Evolutionary conservation across 805 yeast genomes (phyloP).

Genomic region (Grigorovia yakushimaensis): DNA sequence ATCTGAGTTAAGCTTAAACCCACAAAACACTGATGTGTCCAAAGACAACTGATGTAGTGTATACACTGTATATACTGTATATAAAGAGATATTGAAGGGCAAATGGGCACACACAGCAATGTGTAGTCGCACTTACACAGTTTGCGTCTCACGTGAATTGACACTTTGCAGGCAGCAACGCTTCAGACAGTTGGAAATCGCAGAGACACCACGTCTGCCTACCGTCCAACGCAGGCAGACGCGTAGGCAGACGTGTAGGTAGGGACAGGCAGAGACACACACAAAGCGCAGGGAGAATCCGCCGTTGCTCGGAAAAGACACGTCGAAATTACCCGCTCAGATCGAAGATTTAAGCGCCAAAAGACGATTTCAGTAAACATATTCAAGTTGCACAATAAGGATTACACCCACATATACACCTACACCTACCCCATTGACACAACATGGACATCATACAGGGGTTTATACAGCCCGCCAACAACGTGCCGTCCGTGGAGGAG

Average conservation of each 20-base stretch:
- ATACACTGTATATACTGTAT: no score
- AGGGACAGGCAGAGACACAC: no score
- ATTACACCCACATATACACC: no score
- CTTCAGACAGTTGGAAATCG: not conserved
- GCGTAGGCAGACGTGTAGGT: no score
- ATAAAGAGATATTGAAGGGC: not conserved
- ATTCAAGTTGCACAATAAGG: not conserved
- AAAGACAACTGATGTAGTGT: no score
- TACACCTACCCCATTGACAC: not conserved
- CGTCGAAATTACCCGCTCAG: not conserved
- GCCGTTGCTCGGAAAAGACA: not conserved
- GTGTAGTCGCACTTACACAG: not conserved
- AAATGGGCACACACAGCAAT: no score
- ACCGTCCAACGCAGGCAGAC: no score
- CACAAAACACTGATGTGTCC: no score
- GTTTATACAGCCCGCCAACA: slow-evolving; percentile 35
- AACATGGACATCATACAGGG: slow-evolving; percentile 35
- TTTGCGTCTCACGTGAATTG: not conserved
- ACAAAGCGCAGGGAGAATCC: no score
- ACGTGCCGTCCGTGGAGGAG: slow-evolving; percentile 57
- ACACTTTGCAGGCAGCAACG: no score
- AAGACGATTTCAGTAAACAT: not conserved
- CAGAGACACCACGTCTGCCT: no score
- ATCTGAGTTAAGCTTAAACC: no score
- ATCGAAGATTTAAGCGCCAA: not conserved